Base-by-base conservation (phyloP, 805 yeast species). In the Deakozyma indianensis region DNA sequence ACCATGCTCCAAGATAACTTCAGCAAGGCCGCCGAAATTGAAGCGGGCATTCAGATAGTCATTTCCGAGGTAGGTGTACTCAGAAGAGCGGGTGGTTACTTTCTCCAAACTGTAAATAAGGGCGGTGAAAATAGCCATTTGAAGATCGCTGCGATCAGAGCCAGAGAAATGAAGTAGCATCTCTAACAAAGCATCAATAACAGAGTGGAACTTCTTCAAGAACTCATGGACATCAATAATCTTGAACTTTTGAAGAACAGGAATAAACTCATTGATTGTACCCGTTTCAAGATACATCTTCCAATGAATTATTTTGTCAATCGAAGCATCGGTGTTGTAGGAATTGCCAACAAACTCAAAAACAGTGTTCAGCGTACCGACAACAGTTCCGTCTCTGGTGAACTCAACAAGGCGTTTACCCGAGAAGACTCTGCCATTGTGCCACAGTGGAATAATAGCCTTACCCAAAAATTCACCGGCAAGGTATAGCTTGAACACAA, bases 261-360 rank as follows among this genome's bases (percentile, higher is more conserved):
- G 66, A 23, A 74, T 59, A 41, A 79, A 67, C 42, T 70, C 71
- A 44, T 66, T 69, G 43, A 59, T 60, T 5, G 63, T 53, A 22
- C 68, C 72, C 2, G 59, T 59, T 48, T 69, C 73, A 53, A 70
- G 70, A 22, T 61, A 60, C 27, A 62, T 58, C 47, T 67, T 73
- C 73, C 79, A 76, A 48, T 71, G 69, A 51, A 78, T 57, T 42
- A 84, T 62, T 25, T 70, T 68, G 38, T 73, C 75, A 47, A 80
- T 66, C 2, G 78, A 62, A 3, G 63, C 44, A 48, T 80, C 85
- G 18, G 76, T 62, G 53, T 83, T 82, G 62, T 66, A 81, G 15
- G 65, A 59, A 51, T 73, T 79, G 22, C 95, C 95, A 46, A 78
- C 75, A 58, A 82, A 84, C 44, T 73, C 77, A 0, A 83, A 66